Evolutionary conservation across 2,329 filamentous ascomycete species (phyloP).

Genomic region (Colletotrichum tofieldiae): DNA sequence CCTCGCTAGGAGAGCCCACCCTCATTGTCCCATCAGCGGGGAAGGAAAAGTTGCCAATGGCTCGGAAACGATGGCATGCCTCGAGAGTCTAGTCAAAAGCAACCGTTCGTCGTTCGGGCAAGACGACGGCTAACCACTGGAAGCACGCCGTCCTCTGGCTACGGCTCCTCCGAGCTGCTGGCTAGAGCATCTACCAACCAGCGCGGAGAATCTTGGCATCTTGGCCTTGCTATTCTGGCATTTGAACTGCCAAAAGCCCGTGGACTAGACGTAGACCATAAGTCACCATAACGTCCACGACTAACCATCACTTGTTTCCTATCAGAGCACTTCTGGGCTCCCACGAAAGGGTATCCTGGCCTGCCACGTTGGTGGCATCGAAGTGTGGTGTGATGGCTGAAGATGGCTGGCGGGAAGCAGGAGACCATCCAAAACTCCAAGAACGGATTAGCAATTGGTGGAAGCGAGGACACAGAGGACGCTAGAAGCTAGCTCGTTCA

Average conservation of each 20-base stretch:
- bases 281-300: neutral
- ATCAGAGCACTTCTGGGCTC: neutral
- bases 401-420: neutral
- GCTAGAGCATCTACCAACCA: neutral
- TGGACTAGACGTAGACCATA: neutral
- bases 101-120: neutral
- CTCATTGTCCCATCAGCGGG: no score
- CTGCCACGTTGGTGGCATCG: neutral
- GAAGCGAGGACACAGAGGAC: neutral
- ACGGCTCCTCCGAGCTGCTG: neutral
- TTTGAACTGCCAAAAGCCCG: neutral
- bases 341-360: no score
- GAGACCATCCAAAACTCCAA: neutral
- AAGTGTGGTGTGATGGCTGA: neutral
- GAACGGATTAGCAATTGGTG: neutral
- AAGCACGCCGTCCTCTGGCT: neutral
- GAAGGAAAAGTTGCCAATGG: neutral
- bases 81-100: neutral
- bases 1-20: neutral
- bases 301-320: neutral
- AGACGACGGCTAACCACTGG: neutral
- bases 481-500: conserved; percentile 12
- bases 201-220: no score
- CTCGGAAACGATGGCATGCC: neutral
- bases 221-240: neutral